phyloP scores from a whole-genome alignment of 768 basidiomycete genomes.

The Auricularia heimuer region DNA sequence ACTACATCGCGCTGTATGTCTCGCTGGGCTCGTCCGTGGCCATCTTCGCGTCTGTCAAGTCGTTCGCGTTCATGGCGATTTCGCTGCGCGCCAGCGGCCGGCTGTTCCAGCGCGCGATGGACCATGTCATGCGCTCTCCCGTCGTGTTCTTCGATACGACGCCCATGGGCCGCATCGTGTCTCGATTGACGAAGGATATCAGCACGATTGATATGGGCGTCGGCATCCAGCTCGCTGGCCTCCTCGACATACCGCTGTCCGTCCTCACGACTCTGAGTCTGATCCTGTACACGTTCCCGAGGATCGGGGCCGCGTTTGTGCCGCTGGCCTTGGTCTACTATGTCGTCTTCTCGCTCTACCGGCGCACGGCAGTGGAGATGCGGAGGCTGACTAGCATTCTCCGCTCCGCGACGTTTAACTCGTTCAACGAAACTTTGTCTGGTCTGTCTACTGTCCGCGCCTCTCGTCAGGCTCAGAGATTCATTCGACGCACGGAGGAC shows the following conservation, averaged over 20 bases:
- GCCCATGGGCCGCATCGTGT: slow-evolving; percentile 49
- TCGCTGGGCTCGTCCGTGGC: slow-evolving; percentile 39
- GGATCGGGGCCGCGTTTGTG: not conserved
- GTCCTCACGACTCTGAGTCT: slow-evolving; percentile 50
- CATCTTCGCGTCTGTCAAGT: slow-evolving; percentile 13
- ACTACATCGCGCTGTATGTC: slow-evolving; percentile 56
- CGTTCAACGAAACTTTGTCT: slow-evolving; percentile 50
- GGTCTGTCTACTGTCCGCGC: slow-evolving; percentile 56
- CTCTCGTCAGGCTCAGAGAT: slow-evolving; percentile 41
- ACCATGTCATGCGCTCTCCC: slow-evolving; percentile 48
- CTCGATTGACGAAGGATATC: slow-evolving; percentile 48
- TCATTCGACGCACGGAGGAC: slow-evolving; percentile 39
- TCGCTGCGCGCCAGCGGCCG: slow-evolving; percentile 26
- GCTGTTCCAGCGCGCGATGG: slow-evolving; percentile 48
- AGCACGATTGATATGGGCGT: slow-evolving; percentile 28
- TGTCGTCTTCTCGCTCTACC: not conserved
- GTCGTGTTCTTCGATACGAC: slow-evolving; percentile 66
- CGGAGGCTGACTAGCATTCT: slow-evolving; percentile 55
- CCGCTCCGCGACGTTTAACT: slow-evolving; percentile 46
- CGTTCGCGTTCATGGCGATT: slow-evolving; percentile 34
- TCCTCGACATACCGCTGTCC: slow-evolving; percentile 30
- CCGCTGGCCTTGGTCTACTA: not conserved
- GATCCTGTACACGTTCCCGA: slow-evolving; percentile 57
- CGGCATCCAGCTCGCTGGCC: slow-evolving; percentile 17
- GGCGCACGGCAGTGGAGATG: slow-evolving; percentile 15